Evolutionary conservation across 139 green algal genomes (phyloP).

Genomic region (Picochlorum sp.): DNA sequence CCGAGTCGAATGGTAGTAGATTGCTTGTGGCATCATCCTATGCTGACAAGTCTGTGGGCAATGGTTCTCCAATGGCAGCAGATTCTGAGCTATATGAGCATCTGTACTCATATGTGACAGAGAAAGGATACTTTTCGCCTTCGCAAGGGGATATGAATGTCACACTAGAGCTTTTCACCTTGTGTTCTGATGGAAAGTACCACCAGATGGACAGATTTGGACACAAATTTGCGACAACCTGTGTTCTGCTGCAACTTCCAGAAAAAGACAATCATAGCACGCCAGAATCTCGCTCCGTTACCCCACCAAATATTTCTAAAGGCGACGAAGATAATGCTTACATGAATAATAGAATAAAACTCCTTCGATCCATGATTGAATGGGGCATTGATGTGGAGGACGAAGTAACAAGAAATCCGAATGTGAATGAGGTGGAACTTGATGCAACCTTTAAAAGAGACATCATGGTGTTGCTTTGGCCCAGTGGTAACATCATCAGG

Average conservation of each 20-base stretch:
- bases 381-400: constrained; percentile 43
- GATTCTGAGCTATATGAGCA: not conserved
- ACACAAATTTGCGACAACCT: constrained; percentile 24
- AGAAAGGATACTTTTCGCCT: constrained; percentile 5
- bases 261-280: not conserved
- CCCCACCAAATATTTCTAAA: not conserved
- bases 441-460: constrained; percentile 7
- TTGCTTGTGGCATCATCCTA: constrained; percentile 25
- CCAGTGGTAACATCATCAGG: constrained; percentile 46
- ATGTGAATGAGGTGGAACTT: not conserved
- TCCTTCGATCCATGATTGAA: constrained; percentile 66
- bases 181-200: constrained; percentile 45
- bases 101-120: constrained; percentile 1
- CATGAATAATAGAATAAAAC: constrained; percentile 26
- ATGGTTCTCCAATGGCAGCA: not conserved
- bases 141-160: constrained; percentile 14
- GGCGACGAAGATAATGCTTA: constrained; percentile 7
- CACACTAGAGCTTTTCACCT: constrained; percentile 37
- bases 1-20: constrained; percentile 8
- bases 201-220: constrained; percentile 50
- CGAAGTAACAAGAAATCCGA: not conserved
- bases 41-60: not conserved
- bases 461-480: constrained; percentile 43
- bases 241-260: constrained; percentile 23
- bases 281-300: not conserved